phyloP scores from a whole-genome alignment of 2,329 filamentous ascomycete genomes.

The Paraphoma chrysanthemicola region DNA sequence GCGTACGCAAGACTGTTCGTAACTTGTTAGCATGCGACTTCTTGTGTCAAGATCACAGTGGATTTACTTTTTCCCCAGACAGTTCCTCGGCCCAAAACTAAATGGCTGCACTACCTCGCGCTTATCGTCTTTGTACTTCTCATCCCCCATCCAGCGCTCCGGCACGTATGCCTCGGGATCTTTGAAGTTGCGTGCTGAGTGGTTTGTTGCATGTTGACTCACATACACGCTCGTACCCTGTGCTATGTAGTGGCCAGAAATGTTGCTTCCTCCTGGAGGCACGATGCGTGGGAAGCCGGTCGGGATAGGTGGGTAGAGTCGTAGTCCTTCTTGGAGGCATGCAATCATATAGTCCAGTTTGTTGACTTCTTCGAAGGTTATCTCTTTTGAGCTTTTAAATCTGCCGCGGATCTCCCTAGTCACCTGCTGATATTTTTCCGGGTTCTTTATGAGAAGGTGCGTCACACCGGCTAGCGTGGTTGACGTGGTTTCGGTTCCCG shows the following conservation, averaged over 20 bases:
- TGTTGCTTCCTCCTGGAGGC: slow-evolving; percentile 26
- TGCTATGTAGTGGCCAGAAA: slow-evolving; percentile 36
- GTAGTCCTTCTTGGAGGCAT: slow-evolving; percentile 31
- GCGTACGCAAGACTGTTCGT: slow-evolving; percentile 26
- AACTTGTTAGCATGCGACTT: slow-evolving; percentile 2
- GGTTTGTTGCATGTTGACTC: slow-evolving; percentile 40
- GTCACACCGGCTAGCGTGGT: slow-evolving; percentile 52
- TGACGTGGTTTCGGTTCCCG: slow-evolving; percentile 57
- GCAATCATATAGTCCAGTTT: slow-evolving; percentile 39
- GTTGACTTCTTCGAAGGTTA: slow-evolving; percentile 35
- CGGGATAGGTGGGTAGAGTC: slow-evolving; percentile 38
- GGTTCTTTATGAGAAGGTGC: slow-evolving; percentile 48
- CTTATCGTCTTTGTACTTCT: slow-evolving; percentile 43
- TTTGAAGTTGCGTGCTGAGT: slow-evolving; percentile 34
- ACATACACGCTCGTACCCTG: slow-evolving; percentile 35
- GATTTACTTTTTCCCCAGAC: slow-evolving; percentile 44
- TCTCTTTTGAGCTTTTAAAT: slow-evolving; percentile 25
- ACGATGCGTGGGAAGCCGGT: slow-evolving; percentile 39
- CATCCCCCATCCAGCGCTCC: slow-evolving; percentile 48
- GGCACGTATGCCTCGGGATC: slow-evolving; percentile 34
- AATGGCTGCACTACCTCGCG: slow-evolving; percentile 38
- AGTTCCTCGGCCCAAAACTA: slow-evolving; percentile 36
- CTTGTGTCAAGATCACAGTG: neutral
- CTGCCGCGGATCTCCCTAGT: slow-evolving; percentile 27
- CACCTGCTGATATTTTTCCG: slow-evolving; percentile 21